A percentile compares a stretch with the other conserved stretches of the same genome.
phyloP scores from a whole-genome alignment of 2,329 filamentous ascomycete genomes.

The Coleophoma cylindrospora region DNA sequence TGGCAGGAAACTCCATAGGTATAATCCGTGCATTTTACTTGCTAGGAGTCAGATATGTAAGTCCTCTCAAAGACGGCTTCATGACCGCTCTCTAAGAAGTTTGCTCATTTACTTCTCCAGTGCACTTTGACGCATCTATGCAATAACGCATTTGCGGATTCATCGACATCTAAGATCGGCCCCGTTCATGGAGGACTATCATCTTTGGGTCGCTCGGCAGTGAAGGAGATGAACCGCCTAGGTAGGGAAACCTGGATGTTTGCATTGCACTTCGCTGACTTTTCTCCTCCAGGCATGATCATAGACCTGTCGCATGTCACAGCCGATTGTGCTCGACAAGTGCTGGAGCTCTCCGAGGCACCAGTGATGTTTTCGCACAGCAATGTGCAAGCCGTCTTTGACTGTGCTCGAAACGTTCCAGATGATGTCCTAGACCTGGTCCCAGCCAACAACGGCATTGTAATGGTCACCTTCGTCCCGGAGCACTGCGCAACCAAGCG shows the following conservation, averaged over 20 bases:
- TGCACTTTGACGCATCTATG: constrained; percentile 29
- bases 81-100: background rate
- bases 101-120: background rate
- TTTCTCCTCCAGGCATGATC: constrained; percentile 40
- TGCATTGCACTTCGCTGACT: background rate
- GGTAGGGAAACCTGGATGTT: constrained; percentile 28
- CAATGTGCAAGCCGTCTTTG: constrained; percentile 52
- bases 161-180: constrained; percentile 1
- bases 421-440: constrained; percentile 58
- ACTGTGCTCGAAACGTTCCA: constrained; percentile 61
- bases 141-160: constrained; percentile 54
- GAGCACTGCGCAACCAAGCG: constrained; percentile 24
- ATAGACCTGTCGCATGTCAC: constrained; percentile 61
- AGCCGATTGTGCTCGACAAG: constrained; percentile 56
- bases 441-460: constrained; percentile 48
- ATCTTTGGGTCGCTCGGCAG: constrained; percentile 43
- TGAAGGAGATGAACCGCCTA: constrained; percentile 62
- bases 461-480: constrained; percentile 42
- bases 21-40: constrained; percentile 53
- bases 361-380: constrained; percentile 64
- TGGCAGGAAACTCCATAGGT: constrained; percentile 43
- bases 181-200: constrained; percentile 41
- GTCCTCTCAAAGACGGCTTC: constrained; percentile 53
- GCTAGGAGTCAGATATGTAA: constrained; percentile 60
- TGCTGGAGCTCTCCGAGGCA: constrained; percentile 43